Conservation (phyloP, 2,329 filamentous ascomycete genomes). For the Aspergillus sp. region DNA sequence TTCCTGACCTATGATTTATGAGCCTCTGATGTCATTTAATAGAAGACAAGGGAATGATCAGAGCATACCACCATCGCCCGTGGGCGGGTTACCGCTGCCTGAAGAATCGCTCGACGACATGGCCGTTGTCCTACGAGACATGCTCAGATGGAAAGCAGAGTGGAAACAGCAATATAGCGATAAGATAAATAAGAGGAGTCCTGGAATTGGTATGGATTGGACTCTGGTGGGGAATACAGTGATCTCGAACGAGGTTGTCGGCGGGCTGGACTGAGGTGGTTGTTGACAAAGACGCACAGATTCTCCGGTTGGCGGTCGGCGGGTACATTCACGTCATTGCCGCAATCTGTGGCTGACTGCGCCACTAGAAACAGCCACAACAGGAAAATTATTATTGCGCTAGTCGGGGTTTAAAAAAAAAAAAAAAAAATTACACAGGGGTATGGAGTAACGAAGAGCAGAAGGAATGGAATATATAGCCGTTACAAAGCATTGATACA, state of each 20-base stretch:
- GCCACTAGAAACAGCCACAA: slow-evolving; percentile 23
- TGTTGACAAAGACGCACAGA: slow-evolving; percentile 29
- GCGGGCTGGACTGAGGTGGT: slow-evolving; percentile 15
- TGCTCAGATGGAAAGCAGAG: slow-evolving; percentile 15
- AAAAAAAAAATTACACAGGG: no score
- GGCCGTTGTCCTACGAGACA: slow-evolving; percentile 33
- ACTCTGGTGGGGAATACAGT: slow-evolving; percentile 2
- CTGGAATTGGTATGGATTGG: not conserved
- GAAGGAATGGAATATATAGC: no score
- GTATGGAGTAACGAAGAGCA: no score
- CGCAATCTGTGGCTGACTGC: slow-evolving; percentile 19
- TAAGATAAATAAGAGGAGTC: not conserved
- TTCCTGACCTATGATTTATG: slow-evolving; percentile 31
- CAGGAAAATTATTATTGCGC: not conserved
- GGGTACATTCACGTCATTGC: slow-evolving; percentile 28
- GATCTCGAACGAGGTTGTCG: slow-evolving; percentile 3
- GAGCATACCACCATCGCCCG: slow-evolving; percentile 28
- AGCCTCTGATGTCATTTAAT: slow-evolving; percentile 7
- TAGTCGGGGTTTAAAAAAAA: no score
- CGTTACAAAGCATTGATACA: not conserved
- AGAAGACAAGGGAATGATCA: slow-evolving; percentile 3
- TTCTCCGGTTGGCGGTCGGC: slow-evolving; percentile 12
- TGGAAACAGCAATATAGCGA: not conserved
- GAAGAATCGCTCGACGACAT: slow-evolving; percentile 25
- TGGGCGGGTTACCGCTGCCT: slow-evolving; percentile 20